Conservation (phyloP, 352 stramenopile species). For the Phytophthora cactorum region DNA sequence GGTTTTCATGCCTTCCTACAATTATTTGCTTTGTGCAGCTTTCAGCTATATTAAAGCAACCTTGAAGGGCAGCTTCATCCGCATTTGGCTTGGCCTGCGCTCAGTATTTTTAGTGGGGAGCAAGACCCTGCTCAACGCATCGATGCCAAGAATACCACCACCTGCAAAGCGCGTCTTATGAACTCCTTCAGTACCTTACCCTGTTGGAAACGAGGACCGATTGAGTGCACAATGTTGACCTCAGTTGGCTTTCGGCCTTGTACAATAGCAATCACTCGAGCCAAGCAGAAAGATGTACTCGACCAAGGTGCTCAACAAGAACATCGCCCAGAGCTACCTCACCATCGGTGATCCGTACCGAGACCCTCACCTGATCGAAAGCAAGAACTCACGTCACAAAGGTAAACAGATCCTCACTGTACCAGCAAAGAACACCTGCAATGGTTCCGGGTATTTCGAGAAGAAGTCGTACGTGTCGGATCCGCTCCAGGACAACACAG, state of each 20-base stretch:
- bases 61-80: too few relatives aligned
- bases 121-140: background rate
- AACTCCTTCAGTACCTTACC: constrained; percentile 16
- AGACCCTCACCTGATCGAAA: constrained; percentile 75
- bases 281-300: constrained; percentile 61
- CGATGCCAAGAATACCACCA: constrained; percentile 22
- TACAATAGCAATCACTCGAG: constrained; percentile 3
- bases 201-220: constrained; percentile 3
- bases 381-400: constrained; percentile 76
- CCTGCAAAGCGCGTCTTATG: constrained; percentile 4
- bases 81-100: too few relatives aligned
- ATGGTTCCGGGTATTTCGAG: constrained; percentile 86
- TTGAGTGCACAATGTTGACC: constrained; percentile 9
- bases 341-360: constrained; percentile 80
- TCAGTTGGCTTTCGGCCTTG: constrained; percentile 15
- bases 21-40: too few relatives aligned
- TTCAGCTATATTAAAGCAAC: too few relatives aligned
- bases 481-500: constrained; percentile 86
- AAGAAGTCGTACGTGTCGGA: constrained; percentile 89
- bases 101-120: constrained; percentile 17
- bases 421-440: constrained; percentile 77
- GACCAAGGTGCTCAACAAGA: constrained; percentile 86
- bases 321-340: constrained; percentile 80
- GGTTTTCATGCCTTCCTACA: too few relatives aligned
- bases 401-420: constrained; percentile 79